Base-by-base conservation (phyloP, 257 asterid genomes). In the Fraxinus excelsior region DNA sequence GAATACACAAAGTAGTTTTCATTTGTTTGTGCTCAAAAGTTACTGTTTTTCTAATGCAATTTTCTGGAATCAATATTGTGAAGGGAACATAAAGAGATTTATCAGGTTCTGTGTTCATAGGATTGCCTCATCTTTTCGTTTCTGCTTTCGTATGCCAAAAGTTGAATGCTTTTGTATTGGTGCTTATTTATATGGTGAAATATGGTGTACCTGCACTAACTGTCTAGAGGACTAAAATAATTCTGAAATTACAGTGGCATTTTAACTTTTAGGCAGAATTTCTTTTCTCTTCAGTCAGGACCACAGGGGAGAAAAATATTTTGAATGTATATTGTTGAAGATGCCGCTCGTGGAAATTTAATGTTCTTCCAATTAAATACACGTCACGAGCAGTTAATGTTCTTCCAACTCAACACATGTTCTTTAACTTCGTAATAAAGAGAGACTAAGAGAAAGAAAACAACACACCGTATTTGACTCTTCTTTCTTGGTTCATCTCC, bases 401-500 rank as follows among this genome's bases (percentile, higher is more conserved):
- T 44, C 62, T 75, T 76, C 66, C 28, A 51, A 19, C 34, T 62
- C 58, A 34, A 53, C 28, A 38, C 37, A 28, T 26, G 37, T 40
- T 8, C 11, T 68, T 29, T 77, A 38, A 79, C 56, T 44, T 72
- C n/a, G 7, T 25, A 8, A 7, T 37, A 70, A 28, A 62, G 68
- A 23, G 67, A 77, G 26, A 70, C 51, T 42, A 46, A 65, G 49
- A 18, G 25, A 72, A 35, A 37, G 34, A 16, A 75, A 21, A 37
- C 49, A 35, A 31, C 78, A 67, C 26, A 51, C 35, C 76, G 40
- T 21, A 11, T 80, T 51, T 58, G 71, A 69, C 38, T 51, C n/a
- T 77, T 58, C 71, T 49, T 65, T 79, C 58, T 79, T 56, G 70
- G 69, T 76, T 76, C 70, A 68, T 83, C 71, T 44, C 68, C 46